Evolutionary conservation across 176 grass and related monocot genomes (phyloP).

Genomic region (Luzula sylvatica): DNA sequence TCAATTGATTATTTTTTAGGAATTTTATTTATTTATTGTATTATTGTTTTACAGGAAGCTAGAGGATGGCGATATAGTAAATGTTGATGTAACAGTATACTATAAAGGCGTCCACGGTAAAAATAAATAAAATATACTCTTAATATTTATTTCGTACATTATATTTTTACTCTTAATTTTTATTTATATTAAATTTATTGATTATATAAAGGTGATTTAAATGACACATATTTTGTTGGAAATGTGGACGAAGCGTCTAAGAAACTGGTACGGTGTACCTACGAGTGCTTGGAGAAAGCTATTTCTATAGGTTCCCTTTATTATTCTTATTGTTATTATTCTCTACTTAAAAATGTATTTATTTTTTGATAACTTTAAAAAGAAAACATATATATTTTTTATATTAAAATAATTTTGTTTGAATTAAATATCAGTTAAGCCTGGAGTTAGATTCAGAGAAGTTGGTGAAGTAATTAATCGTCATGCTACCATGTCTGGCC

Average conservation of each 20-base stretch:
- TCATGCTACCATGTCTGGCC: constrained; percentile 77
- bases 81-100: constrained; percentile 82
- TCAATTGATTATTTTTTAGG: constrained; percentile 7
- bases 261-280: constrained; percentile 81
- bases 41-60: constrained; percentile 56
- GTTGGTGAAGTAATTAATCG: constrained; percentile 92
- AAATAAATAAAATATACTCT: constrained; percentile 13
- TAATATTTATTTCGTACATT: constrained; percentile 11
- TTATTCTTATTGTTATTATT: constrained; percentile 8
- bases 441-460: constrained; percentile 86
- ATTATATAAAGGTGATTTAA: constrained; percentile 74
- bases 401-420: too few species aligned
- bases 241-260: constrained; percentile 88
- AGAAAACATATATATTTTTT: background rate
- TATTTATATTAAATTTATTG: background rate
- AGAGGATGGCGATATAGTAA: constrained; percentile 98
- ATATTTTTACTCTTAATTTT: constrained; percentile 2
- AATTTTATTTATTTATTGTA: constrained; percentile 17
- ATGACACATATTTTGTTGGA: constrained; percentile 98
- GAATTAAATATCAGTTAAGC: constrained; percentile 61
- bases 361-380: background rate
- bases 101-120: constrained; percentile 97
- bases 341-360: background rate
- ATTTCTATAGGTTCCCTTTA: constrained; percentile 76
- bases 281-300: constrained; percentile 97